Evolutionary conservation across 2,329 filamentous ascomycete species (phyloP).

Genomic region (Cladosporium sp.): DNA sequence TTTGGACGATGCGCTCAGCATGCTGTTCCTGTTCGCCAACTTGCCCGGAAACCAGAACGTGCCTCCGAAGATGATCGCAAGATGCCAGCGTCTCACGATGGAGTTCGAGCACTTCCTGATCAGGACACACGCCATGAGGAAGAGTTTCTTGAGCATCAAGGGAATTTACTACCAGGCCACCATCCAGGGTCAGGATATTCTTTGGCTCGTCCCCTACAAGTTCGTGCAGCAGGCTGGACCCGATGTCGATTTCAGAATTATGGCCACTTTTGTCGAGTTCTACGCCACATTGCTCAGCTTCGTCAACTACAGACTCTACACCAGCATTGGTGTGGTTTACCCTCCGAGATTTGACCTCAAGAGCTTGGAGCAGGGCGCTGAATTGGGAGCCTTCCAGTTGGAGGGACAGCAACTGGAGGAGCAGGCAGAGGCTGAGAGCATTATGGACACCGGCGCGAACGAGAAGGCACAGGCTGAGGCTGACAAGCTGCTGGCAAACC

Average conservation of each 20-base stretch:
- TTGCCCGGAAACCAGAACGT: conserved; percentile 85
- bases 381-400: conserved; percentile 84
- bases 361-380: conserved; percentile 85
- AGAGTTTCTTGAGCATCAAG: conserved; percentile 97
- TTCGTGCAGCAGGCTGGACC: conserved; percentile 93
- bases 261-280: conserved; percentile 98
- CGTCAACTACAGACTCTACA: conserved; percentile 93
- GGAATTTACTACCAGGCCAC: conserved; percentile 99
- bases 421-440: conserved; percentile 22
- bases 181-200: conserved; percentile 91
- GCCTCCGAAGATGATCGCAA: conserved; percentile 89
- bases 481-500: conserved; percentile 37
- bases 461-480: conserved; percentile 47
- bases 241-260: conserved; percentile 97
- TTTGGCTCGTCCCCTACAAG: conserved; percentile 96
- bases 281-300: conserved; percentile 96
- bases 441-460: conserved; percentile 26
- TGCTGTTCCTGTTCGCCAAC: conserved; percentile 97
- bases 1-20: conserved; percentile 91
- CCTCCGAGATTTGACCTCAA: conserved; percentile 86
- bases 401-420: conserved; percentile 63
- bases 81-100: conserved; percentile 86
- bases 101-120: conserved; percentile 99
- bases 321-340: conserved; percentile 84
- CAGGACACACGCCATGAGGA: conserved; percentile 81